Conservation (phyloP, 2,329 filamentous ascomycete genomes). For the Botrytis aclada region DNA sequence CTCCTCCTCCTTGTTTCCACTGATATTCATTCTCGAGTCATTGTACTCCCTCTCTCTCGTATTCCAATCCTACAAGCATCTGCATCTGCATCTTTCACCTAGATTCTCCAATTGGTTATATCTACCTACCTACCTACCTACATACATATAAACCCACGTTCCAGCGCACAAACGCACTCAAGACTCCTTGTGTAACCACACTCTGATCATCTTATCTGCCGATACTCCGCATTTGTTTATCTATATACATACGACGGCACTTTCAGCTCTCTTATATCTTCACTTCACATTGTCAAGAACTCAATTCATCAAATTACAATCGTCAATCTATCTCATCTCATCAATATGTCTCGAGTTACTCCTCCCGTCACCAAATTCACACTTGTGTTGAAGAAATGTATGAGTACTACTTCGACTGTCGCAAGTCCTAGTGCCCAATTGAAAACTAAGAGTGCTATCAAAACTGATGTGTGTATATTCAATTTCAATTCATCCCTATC, state of each 20-base stretch:
- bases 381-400: constrained; percentile 26
- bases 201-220: background rate
- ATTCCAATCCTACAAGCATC: background rate
- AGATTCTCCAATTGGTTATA: background rate
- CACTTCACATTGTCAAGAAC: too few relatives aligned
- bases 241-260: background rate
- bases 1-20: background rate
- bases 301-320: background rate
- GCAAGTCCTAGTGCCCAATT: constrained; percentile 30
- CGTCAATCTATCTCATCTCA: background rate
- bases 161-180: background rate
- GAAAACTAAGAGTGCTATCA: constrained; percentile 27
- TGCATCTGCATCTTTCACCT: background rate
- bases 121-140: background rate
- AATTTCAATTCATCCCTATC: background rate
- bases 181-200: background rate
- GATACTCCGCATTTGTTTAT: background rate
- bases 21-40: background rate
- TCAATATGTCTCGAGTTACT: constrained; percentile 36
- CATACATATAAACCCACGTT: constrained; percentile 1
- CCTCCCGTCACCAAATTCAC: constrained; percentile 34
- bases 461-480: constrained; percentile 31
- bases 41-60: background rate
- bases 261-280: background rate
- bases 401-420: constrained; percentile 31